These are phyloP conservation scores for Westerdykella sp. DNA, from an alignment of 2,329 filamentous ascomycete genomes.

Conservation along the genomic window DNA sequence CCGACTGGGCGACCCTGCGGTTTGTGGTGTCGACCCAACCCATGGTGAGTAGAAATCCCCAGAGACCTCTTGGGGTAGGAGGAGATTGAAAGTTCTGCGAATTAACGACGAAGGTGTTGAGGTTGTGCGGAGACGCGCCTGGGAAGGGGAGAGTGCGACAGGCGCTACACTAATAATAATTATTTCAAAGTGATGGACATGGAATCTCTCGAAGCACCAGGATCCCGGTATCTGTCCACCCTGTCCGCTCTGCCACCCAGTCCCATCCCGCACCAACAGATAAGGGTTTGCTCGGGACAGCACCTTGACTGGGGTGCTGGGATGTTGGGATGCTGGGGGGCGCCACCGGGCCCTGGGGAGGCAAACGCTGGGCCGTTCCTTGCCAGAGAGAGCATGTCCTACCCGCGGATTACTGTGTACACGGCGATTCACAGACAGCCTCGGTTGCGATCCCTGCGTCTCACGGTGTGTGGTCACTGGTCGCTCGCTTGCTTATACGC, in stretches of 20 bases:
- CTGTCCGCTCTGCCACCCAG: constrained; percentile 5
- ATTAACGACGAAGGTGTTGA: neutral
- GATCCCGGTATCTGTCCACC: too few relatives aligned
- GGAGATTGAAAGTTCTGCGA: neutral
- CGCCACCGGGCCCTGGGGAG: constrained; percentile 5
- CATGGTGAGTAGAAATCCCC: constrained; percentile 16
- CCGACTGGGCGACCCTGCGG: constrained; percentile 26
- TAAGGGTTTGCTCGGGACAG: constrained; percentile 26
- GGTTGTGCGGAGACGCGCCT: neutral
- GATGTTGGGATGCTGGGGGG: constrained; percentile 1
- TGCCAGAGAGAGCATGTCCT: neutral
- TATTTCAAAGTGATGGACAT: constrained; percentile 3
- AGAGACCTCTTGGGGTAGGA: constrained; percentile 1
- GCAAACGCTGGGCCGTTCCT: neutral
- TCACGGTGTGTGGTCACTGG: too few relatives aligned
- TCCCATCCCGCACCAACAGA: constrained; percentile 28
- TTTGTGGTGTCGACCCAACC: constrained; percentile 32
- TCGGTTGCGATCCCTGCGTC: neutral
- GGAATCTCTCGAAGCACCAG: constrained; percentile 2
- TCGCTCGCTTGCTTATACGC: too few relatives aligned
- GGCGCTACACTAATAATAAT: neutral
- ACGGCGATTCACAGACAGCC: neutral
- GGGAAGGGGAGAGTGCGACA: neutral
- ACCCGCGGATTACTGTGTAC: neutral
- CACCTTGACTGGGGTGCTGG: neutral